phyloP scores from a whole-genome alignment of 805 yeast species.

The Zygoascus ofunaensis region DNA sequence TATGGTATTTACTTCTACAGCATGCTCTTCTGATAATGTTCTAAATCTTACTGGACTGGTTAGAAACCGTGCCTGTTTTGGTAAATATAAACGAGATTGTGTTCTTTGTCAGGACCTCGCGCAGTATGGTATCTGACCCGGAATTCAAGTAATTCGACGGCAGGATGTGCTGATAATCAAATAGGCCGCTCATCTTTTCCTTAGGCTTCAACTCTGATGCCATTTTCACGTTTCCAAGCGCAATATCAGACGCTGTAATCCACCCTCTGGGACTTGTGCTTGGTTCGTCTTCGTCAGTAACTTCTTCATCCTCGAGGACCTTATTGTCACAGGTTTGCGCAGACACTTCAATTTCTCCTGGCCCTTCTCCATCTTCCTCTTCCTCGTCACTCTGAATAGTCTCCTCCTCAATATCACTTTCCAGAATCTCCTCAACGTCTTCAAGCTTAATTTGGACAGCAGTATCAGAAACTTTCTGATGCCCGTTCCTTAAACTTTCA shows the following conservation, averaged over 20 bases:
- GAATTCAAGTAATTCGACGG: constrained; percentile 28
- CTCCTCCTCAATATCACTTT: constrained; percentile 3
- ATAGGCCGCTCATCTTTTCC: constrained; percentile 48
- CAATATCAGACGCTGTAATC: constrained; percentile 48
- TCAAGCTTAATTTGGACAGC: background rate
- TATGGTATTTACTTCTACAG: background rate
- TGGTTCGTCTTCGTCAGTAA: constrained; percentile 20
- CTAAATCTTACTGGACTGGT: background rate
- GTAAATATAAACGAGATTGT: constrained; percentile 35
- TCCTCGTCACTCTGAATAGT: background rate
- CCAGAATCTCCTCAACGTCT: background rate
- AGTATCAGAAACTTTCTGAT: background rate
- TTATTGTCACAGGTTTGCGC: background rate
- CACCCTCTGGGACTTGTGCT: constrained; percentile 31
- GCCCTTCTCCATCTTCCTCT: background rate
- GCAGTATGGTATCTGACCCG: constrained; percentile 7
- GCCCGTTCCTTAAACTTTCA: constrained; percentile 1
- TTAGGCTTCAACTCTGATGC: constrained; percentile 28
- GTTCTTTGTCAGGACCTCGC: constrained; percentile 20
- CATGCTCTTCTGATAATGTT: background rate
- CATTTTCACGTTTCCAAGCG: constrained; percentile 18
- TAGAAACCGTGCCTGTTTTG: constrained; percentile 15
- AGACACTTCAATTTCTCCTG: background rate
- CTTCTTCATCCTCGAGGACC: constrained; percentile 18
- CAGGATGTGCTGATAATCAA: constrained; percentile 55